Evolutionary conservation across 2,329 filamentous ascomycete species (phyloP).

Genomic region (Cytospora piceicola): DNA sequence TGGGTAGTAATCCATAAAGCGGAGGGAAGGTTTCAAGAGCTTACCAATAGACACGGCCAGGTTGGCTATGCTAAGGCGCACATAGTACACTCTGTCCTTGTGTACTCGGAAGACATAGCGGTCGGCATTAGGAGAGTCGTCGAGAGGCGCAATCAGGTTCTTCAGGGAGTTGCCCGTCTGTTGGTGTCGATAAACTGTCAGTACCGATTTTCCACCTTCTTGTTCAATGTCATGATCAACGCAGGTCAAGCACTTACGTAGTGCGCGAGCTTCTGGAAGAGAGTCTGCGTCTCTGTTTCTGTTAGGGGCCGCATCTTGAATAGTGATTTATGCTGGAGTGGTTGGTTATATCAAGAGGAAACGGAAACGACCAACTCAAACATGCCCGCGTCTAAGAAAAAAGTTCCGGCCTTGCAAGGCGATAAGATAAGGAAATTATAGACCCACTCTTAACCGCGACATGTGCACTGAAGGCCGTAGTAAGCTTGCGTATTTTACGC

Average conservation of each 20-base stretch:
- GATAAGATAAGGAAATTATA: slow-evolving; percentile 18
- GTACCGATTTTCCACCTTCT: background rate
- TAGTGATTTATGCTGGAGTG: background rate
- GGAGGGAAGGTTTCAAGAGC: slow-evolving; percentile 53
- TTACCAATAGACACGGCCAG: slow-evolving; percentile 84
- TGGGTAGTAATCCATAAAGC: too few species aligned
- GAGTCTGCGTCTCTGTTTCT: slow-evolving; percentile 75
- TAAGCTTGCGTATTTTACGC: slow-evolving; percentile 3
- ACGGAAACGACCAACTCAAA: slow-evolving; percentile 1
- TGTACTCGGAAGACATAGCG: slow-evolving; percentile 86
- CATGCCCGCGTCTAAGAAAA: slow-evolving; percentile 1
- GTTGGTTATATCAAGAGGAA: background rate
- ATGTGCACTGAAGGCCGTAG: background rate
- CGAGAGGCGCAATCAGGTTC: slow-evolving; percentile 76
- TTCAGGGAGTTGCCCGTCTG: slow-evolving; percentile 79
- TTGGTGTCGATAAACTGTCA: background rate
- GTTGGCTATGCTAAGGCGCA: slow-evolving; percentile 87
- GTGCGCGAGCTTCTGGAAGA: slow-evolving; percentile 91
- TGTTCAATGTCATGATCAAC: too few species aligned
- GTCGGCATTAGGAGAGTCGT: slow-evolving; percentile 69
- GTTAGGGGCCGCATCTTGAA: slow-evolving; percentile 78
- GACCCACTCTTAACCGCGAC: slow-evolving; percentile 15
- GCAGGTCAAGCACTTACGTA: slow-evolving; percentile 52
- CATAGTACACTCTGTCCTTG: slow-evolving; percentile 86
- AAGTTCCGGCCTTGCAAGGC: slow-evolving; percentile 21